Conservation (phyloP, 495 filamentous ascomycete species). For the Zalerion maritima region DNA sequence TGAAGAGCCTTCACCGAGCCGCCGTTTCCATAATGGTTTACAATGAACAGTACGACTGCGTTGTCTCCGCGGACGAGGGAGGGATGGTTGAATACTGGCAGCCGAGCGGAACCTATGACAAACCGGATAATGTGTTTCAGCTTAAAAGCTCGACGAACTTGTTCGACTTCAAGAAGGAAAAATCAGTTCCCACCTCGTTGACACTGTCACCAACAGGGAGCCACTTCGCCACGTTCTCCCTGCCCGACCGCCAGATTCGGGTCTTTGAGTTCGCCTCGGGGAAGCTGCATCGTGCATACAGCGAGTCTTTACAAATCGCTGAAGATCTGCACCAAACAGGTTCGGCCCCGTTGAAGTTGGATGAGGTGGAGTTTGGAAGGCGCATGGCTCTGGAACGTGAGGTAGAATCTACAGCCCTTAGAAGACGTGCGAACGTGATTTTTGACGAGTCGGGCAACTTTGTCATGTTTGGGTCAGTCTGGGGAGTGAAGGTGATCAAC, state of each 20-base stretch:
- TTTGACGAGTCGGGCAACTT: constrained; percentile 97
- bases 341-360: constrained; percentile 60
- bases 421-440: constrained; percentile 63
- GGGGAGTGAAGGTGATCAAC: constrained; percentile 88
- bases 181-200: constrained; percentile 71
- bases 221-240: constrained; percentile 79
- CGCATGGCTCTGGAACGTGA: constrained; percentile 80
- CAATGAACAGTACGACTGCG: constrained; percentile 81
- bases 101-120: constrained; percentile 66
- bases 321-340: constrained; percentile 91
- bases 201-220: constrained; percentile 73
- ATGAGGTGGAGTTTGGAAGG: constrained; percentile 83
- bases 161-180: constrained; percentile 94
- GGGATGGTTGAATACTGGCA: constrained; percentile 98
- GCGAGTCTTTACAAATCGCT: constrained; percentile 75
- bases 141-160: constrained; percentile 86
- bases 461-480: constrained; percentile 81
- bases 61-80: constrained; percentile 72
- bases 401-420: constrained; percentile 49
- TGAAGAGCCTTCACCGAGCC: constrained; percentile 61
- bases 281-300: constrained; percentile 82
- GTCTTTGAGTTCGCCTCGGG: constrained; percentile 84
- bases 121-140: constrained; percentile 80
- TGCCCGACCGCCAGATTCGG: constrained; percentile 83
- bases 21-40: constrained; percentile 73